These are phyloP conservation scores for Lagenidium sp. DNA, from an alignment of 352 stramenopile genomes.

Conservation along the genomic window DNA sequence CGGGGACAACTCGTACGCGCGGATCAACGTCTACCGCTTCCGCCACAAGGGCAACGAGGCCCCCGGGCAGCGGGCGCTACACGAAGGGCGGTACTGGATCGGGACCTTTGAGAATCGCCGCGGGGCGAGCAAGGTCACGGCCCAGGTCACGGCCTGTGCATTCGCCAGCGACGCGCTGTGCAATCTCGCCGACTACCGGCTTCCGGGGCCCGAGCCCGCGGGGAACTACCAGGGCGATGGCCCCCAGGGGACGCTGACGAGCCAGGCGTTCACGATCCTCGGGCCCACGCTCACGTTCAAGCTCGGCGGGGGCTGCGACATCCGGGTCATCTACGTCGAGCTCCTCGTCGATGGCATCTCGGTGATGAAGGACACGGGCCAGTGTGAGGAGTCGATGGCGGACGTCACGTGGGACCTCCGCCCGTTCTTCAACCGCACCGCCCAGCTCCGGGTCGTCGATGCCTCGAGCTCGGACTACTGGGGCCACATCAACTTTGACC, in stretches of 20 bases:
- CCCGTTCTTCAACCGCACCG: conserved; percentile 68
- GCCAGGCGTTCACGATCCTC: conserved; percentile 89
- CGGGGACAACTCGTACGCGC: conserved; percentile 90
- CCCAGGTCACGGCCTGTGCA: conserved; percentile 30
- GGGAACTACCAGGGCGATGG: conserved; percentile 87
- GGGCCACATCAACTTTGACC: conserved; percentile 96
- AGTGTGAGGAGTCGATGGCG: conserved; percentile 88
- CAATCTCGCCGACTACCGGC: conserved; percentile 60
- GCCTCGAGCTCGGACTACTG: conserved; percentile 72
- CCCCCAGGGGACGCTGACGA: conserved; percentile 90
- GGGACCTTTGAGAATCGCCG: conserved; percentile 90
- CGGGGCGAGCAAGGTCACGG: conserved; percentile 52
- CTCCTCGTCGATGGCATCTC: conserved; percentile 90
- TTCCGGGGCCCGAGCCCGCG: conserved; percentile 46
- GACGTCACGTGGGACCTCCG: conserved; percentile 85
- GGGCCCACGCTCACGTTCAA: conserved; percentile 89
- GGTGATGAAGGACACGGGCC: conserved; percentile 80
- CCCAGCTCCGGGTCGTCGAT: conserved; percentile 93
- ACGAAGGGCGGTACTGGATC: conserved; percentile 92
- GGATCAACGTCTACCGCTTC: conserved; percentile 65
- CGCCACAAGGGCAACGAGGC: conserved; percentile 18
- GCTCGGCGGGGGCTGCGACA: conserved; percentile 93
- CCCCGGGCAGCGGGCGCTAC: conserved; percentile 28
- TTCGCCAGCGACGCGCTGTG: conserved; percentile 71
- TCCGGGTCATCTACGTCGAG: conserved; percentile 89